A percentile compares a stretch with the other conserved stretches of the same genome.
Evolutionary conservation across 148 eudicot genomes (phyloP).

Genomic region (Amaranthus cruentus): DNA sequence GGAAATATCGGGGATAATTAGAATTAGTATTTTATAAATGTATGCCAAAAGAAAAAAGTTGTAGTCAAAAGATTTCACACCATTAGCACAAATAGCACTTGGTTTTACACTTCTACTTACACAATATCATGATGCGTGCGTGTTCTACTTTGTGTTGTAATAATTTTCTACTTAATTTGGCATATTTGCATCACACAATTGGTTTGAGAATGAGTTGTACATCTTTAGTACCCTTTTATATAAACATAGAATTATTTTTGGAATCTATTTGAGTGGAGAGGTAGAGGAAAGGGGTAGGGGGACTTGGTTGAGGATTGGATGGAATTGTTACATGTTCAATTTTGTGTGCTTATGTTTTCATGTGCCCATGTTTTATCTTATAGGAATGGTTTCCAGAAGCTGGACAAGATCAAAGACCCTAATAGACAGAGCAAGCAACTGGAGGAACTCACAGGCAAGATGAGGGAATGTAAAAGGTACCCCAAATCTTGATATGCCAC

Average conservation of each 20-base stretch:
- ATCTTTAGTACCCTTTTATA: no score
- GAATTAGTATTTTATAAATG: no score
- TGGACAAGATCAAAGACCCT: constrained; percentile 90
- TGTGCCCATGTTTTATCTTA: constrained; percentile 3
- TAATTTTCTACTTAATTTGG: no score
- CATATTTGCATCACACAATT: no score
- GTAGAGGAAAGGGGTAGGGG: not conserved
- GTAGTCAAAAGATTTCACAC: no score
- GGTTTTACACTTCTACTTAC: no score
- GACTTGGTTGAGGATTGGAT: not conserved
- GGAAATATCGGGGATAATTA: no score
- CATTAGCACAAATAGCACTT: no score
- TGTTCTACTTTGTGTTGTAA: no score
- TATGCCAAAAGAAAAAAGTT: no score
- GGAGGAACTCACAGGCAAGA: constrained; percentile 95
- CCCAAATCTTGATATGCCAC: not conserved
- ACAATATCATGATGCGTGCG: no score
- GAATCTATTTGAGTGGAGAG: not conserved
- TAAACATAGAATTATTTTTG: not conserved
- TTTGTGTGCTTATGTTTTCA: not conserved
- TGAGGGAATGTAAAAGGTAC: constrained; percentile 99
- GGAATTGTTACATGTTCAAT: not conserved
- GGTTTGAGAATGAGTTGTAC: no score
- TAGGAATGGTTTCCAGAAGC: constrained; percentile 98
- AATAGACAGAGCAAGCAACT: constrained; percentile 93